Percentiles rank a stretch among this genome's conserved stretches.
phyloP scores from a whole-genome alignment of 75 land plant species.

The Adiantum capillusveneris region DNA sequence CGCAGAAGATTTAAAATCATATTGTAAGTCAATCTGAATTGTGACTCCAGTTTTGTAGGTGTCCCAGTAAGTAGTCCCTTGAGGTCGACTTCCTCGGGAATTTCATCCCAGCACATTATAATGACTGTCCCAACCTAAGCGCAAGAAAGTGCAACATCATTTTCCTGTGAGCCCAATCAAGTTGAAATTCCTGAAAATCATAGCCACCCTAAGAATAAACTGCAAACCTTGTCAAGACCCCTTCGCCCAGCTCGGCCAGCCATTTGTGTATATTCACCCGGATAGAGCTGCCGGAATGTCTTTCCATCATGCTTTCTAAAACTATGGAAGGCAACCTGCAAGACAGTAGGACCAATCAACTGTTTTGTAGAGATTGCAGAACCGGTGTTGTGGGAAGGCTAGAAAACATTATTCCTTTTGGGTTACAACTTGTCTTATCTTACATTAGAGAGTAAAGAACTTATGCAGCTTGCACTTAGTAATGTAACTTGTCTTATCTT shows the following conservation, averaged over 20 bases:
- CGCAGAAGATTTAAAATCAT: conserved; percentile 98
- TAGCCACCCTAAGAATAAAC: conserved; percentile 40
- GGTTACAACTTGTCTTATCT: no score
- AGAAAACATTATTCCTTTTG: no score
- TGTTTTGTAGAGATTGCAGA: no score
- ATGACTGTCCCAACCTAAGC: conserved; percentile 74
- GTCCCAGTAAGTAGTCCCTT: conserved; percentile 71
- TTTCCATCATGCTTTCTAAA: conserved; percentile 97
- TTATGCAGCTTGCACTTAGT: no score
- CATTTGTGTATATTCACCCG: conserved; percentile 99
- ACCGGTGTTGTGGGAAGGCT: no score
- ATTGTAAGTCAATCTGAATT: conserved; percentile 89
- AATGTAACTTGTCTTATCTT: no score
- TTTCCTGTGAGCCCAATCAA: no score
- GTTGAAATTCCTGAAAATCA: no score
- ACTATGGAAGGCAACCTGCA: conserved; percentile 92
- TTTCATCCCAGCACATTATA: conserved; percentile 93
- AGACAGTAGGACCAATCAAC: no score
- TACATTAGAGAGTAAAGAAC: no score
- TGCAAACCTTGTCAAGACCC: conserved; percentile 78
- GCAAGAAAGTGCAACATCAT: no score
- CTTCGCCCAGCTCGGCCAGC: conserved; percentile 99
- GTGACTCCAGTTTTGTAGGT: conserved; percentile 90
- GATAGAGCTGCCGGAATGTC: conserved; percentile 72
- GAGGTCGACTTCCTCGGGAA: conserved; percentile 86